phyloP scores from a whole-genome alignment of 768 basidiomycete genomes.

The Lentinula lateritia region DNA sequence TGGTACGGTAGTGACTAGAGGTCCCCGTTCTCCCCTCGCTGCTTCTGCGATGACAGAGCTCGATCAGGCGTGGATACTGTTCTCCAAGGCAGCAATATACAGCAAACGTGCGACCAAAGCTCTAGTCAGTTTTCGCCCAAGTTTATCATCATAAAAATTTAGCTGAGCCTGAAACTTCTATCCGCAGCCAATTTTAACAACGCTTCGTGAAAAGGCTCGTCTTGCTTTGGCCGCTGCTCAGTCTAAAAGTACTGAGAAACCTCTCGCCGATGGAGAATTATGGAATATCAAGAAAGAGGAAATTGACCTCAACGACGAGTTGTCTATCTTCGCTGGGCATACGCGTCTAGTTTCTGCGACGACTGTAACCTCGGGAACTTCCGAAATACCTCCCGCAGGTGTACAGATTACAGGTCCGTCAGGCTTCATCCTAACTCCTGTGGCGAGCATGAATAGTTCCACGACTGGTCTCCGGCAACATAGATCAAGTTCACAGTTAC shows the following conservation, averaged over 20 bases:
- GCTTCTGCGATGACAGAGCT: slow-evolving; percentile 63
- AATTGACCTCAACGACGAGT: slow-evolving; percentile 47
- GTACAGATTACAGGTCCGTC: neutral
- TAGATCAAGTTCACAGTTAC: slow-evolving; percentile 10
- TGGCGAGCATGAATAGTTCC: slow-evolving; percentile 8
- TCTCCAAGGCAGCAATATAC: slow-evolving; percentile 51
- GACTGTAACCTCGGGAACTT: neutral
- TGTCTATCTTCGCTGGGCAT: slow-evolving; percentile 65
- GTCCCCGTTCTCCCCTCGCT: slow-evolving; percentile 65
- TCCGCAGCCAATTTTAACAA: slow-evolving; percentile 51
- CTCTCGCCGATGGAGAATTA: slow-evolving; percentile 25
- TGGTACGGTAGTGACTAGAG: slow-evolving; percentile 72
- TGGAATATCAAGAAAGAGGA: slow-evolving; percentile 53
- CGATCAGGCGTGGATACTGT: slow-evolving; percentile 62
- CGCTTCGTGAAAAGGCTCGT: slow-evolving; percentile 64
- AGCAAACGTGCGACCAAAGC: slow-evolving; percentile 64
- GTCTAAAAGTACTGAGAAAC: slow-evolving; percentile 23
- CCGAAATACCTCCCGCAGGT: neutral
- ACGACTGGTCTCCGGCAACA: slow-evolving; percentile 6
- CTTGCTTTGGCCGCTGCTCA: slow-evolving; percentile 41
- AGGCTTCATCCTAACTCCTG: slow-evolving; percentile 2
- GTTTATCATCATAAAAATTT: neutral
- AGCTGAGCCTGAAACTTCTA: neutral
- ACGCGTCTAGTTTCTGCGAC: slow-evolving; percentile 45
- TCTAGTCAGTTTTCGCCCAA: slow-evolving; percentile 36